Percentiles rank a stretch among this genome's conserved stretches.
Conservation (phyloP, 495 filamentous ascomycete genomes). For the Penicillium steckii region DNA sequence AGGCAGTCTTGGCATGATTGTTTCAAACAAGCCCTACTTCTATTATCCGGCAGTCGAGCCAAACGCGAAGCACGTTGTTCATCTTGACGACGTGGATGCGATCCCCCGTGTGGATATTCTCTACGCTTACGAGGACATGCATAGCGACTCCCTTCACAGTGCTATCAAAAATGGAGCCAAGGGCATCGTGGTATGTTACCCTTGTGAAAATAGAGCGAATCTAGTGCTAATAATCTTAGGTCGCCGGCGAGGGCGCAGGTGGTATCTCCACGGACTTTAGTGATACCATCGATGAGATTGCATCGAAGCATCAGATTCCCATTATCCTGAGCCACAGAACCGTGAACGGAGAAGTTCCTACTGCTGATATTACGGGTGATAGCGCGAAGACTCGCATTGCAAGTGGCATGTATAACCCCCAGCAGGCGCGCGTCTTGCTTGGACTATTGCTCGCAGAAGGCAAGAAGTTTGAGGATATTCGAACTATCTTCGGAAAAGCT, state of each 20-base stretch:
- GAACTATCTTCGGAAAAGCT: slow-evolving; percentile 18
- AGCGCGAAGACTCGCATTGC: slow-evolving; percentile 24
- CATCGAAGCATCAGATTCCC: slow-evolving; percentile 17
- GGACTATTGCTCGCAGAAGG: slow-evolving; percentile 27
- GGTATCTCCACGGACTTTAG: slow-evolving; percentile 19
- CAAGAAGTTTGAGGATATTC: slow-evolving; percentile 23
- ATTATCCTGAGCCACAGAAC: slow-evolving; percentile 27
- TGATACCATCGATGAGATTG: slow-evolving; percentile 18
- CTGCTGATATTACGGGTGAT: slow-evolving; percentile 23
- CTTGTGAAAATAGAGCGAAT: neutral
- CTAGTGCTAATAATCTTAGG: slow-evolving; percentile 6
- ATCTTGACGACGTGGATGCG: slow-evolving; percentile 27
- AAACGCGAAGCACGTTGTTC: slow-evolving; percentile 34
- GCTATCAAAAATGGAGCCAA: slow-evolving; percentile 39
- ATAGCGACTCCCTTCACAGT: slow-evolving; percentile 31
- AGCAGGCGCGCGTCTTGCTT: slow-evolving; percentile 28
- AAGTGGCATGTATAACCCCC: slow-evolving; percentile 31
- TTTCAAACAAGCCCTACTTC: slow-evolving; percentile 45
- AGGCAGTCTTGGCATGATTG: slow-evolving; percentile 44
- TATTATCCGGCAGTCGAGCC: slow-evolving; percentile 40
- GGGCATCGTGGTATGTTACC: slow-evolving; percentile 42
- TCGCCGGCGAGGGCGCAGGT: slow-evolving; percentile 32
- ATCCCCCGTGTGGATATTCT: slow-evolving; percentile 47
- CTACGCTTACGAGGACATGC: slow-evolving; percentile 38
- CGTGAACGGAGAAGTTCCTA: slow-evolving; percentile 34